These are phyloP conservation scores for Ogataea polymorpha DNA, from an alignment of 805 yeast genomes.

Conservation along the genomic window DNA sequence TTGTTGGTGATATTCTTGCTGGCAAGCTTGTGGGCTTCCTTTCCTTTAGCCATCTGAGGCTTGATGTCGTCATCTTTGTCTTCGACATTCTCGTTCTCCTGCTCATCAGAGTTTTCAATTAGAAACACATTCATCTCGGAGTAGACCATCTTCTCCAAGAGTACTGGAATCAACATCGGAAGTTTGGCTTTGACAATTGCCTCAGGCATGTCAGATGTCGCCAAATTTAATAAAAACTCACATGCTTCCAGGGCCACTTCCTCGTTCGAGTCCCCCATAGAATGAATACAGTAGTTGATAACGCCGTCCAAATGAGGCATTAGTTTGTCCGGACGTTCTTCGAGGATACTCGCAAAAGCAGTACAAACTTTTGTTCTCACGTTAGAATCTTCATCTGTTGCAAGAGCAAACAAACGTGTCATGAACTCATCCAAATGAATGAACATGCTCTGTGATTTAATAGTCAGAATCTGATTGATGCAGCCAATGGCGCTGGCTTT, in stretches of 20 bases:
- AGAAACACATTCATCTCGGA: slow-evolving; percentile 74
- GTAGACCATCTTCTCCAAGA: slow-evolving; percentile 81
- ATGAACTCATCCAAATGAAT: slow-evolving; percentile 66
- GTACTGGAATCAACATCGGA: slow-evolving; percentile 65
- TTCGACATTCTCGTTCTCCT: slow-evolving; percentile 71
- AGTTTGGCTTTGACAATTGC: slow-evolving; percentile 57
- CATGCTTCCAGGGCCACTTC: slow-evolving; percentile 88
- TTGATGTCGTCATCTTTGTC: slow-evolving; percentile 86
- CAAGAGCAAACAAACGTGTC: slow-evolving; percentile 61
- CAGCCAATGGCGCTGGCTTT: slow-evolving; percentile 66
- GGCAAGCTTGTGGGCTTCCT: slow-evolving; percentile 39
- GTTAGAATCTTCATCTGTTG: slow-evolving; percentile 53
- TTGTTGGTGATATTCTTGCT: slow-evolving; percentile 10
- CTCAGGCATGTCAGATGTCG: slow-evolving; percentile 59
- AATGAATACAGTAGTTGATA: slow-evolving; percentile 75
- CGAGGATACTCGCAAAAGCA: slow-evolving; percentile 68
- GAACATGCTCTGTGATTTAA: slow-evolving; percentile 63
- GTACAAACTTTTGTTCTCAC: slow-evolving; percentile 76
- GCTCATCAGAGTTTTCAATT: slow-evolving; percentile 61
- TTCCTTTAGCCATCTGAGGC: slow-evolving; percentile 73
- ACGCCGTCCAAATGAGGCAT: slow-evolving; percentile 84
- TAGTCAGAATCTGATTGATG: slow-evolving; percentile 69
- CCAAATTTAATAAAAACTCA: slow-evolving; percentile 78
- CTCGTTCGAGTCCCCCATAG: slow-evolving; percentile 63
- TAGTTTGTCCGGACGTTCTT: slow-evolving; percentile 75